Conservation (phyloP, 257 asterid genomes). For the Nicotiana noctiflora region DNA sequence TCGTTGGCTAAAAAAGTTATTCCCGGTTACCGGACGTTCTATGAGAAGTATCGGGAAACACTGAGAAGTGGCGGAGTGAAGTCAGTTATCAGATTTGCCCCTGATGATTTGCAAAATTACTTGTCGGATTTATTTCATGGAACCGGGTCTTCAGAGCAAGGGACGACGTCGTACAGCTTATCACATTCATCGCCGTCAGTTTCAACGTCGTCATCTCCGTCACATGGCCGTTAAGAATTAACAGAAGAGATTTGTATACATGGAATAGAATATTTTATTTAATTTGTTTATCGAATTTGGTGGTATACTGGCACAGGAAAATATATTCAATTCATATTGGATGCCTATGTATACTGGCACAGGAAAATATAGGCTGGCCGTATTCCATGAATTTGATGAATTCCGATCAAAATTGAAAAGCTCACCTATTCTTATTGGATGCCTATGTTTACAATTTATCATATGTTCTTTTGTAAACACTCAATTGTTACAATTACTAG, state of each 20-base stretch:
- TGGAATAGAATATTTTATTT: neutral
- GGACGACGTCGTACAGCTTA: constrained; percentile 15
- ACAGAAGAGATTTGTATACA: neutral
- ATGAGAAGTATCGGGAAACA: constrained; percentile 24
- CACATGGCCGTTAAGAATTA: constrained; percentile 27
- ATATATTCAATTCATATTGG: neutral
- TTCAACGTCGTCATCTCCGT: constrained; percentile 9
- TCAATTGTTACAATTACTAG: too few relatives aligned
- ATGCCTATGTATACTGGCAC: neutral
- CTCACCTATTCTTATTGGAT: neutral
- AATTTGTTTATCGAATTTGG: neutral
- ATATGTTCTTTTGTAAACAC: too few relatives aligned
- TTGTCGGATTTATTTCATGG: constrained; percentile 53
- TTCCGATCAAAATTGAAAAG: neutral
- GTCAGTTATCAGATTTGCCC: constrained; percentile 59
- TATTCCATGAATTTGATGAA: neutral
- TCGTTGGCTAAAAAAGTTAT: constrained; percentile 34
- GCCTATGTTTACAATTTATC: too few relatives aligned
- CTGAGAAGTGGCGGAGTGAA: constrained; percentile 17
- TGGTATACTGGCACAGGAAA: neutral
- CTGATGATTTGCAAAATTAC: constrained; percentile 68
- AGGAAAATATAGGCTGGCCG: neutral
- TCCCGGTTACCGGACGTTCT: constrained; percentile 37
- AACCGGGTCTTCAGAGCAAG: constrained; percentile 5
- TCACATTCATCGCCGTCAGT: constrained; percentile 5